Evolutionary conservation across 163 green algal genomes (phyloP), one percentile per base, ranked within the genome.

Genomic region (Volvox carteri): DNA sequence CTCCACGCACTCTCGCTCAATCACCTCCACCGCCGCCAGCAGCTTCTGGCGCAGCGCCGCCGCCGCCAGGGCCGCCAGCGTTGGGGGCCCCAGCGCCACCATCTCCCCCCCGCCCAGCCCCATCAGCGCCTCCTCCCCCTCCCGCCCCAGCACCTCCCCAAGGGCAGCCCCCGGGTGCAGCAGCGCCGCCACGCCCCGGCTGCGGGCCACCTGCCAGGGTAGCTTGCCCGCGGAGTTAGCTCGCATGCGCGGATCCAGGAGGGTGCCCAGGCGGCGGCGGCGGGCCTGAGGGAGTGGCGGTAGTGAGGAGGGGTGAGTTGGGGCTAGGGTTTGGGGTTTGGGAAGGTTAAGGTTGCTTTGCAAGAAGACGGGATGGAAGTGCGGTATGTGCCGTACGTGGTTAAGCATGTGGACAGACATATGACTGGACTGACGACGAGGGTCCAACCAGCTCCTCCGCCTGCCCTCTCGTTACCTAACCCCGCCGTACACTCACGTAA

Each of bases 401-500:
- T n/a, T n/a, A n/a, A n/a, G n/a, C n/a, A n/a, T n/a, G n/a, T n/a
- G n/a, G n/a, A n/a, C n/a, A n/a, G n/a, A n/a, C n/a, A n/a, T n/a
- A n/a, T n/a, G n/a, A n/a, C n/a, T n/a, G n/a, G n/a, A n/a, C n/a
- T n/a, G n/a, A n/a, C n/a, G n/a, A n/a, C n/a, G n/a, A n/a, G n/a
- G n/a, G n/a, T n/a, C n/a, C n/a, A n/a, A n/a, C n/a, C n/a, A n/a
- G n/a, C n/a, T n/a, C n/a, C n/a, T n/a, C n/a, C n/a, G n/a, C n/a
- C n/a, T n/a, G n/a, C n/a, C n/a, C n/a, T n/a, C n/a, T n/a, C n/a
- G n/a, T n/a, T n/a, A n/a, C n/a, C n/a, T n/a, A n/a, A n/a, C n/a
- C n/a, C n/a, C n/a, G n/a, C n/a, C n/a, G n/a, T n/a, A n/a, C n/a
- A 48, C 79, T 86, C 30, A 86, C 79, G 30, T 86, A 86, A 21